Base-by-base conservation (phyloP, 441 rosid species). In the Eutrema salsugineum region DNA sequence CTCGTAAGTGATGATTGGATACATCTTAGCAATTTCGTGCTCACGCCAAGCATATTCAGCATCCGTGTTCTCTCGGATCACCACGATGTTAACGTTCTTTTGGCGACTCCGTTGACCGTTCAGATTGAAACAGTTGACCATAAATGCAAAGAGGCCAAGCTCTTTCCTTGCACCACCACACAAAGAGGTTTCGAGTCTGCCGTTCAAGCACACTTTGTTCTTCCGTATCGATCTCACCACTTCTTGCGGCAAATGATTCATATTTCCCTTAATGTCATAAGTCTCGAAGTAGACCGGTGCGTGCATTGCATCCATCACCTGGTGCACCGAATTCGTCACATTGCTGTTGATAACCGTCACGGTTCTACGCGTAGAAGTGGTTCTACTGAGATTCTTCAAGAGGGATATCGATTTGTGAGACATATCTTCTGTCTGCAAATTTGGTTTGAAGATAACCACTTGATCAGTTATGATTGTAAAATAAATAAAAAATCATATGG, bases 271-370 rank as follows among this genome's bases (percentile, higher is more conserved):
- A 5, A 83, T 84, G 15, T 89, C 87, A 63, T 85, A 89, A 76
- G 75, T 73, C 80, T 93, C 90, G 39, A 91, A 89, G 81, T 79
- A 86, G 3, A 93, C 86, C 35, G 96, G 94, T 5, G 97, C 87
- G 82, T 88, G 94, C 93, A 90, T 90, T 67, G 86, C 94, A n/a
- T n/a, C n/a, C n/a, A n/a, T n/a, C 19, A 90, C 91, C 70, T 86
- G 91, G 63, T 85, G 89, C 38, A 92, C 94, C 8, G 88, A 87
- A 54, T 79, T 79, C 5, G 96, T 89, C 22, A 85, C 89, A 39
- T 89, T 91, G 0, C 92, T 89, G 2, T 89, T 87, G 58, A 91
- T 83, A 32, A 88, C 83, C 3, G 94, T 89, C 14, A 88, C 91
- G 10, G 92, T 96, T 2, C 94, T n/a, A n/a, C n/a, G n/a, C n/a